A percentile compares a stretch with the other conserved stretches of the same genome.
phyloP scores from a whole-genome alignment of 106 monocot genomes.

The Dendrobium chrysotoxum region DNA sequence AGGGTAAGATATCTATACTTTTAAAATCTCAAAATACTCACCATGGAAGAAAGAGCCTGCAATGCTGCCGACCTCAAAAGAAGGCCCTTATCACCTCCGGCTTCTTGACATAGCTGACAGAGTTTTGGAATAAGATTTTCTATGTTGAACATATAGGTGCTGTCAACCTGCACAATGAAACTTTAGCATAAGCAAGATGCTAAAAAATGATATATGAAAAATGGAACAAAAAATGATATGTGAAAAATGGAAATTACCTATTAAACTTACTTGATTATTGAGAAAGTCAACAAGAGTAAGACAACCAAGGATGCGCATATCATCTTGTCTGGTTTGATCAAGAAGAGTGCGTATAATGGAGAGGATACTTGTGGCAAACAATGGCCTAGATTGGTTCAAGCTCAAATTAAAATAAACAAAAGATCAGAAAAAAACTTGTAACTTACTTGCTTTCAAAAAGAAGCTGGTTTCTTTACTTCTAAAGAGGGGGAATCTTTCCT shows the following conservation, averaged over 20 bases:
- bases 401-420: constrained; percentile 4
- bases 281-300: constrained; percentile 85
- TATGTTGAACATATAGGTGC: constrained; percentile 90
- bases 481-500: background rate
- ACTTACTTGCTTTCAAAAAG: no score
- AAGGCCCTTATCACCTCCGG: constrained; percentile 47
- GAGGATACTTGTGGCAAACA: constrained; percentile 72
- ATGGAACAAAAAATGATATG: background rate
- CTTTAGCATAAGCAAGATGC: constrained; percentile 4
- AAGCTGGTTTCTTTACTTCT: no score
- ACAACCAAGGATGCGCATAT: constrained; percentile 79
- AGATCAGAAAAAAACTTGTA: background rate
- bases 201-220: background rate
- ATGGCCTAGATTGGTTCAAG: constrained; percentile 45
- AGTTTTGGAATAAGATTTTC: constrained; percentile 88
- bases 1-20: background rate
- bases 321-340: constrained; percentile 68
- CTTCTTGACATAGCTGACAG: constrained; percentile 73
- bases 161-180: constrained; percentile 51
- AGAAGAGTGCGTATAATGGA: constrained; percentile 57
- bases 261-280: constrained; percentile 59
- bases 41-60: constrained; percentile 91
- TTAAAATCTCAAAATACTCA: constrained; percentile 19
- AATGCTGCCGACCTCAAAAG: constrained; percentile 63
- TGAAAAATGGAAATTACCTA: background rate